Conservation (phyloP, 2,329 filamentous ascomycete genomes). For the Alternaria novae-zelandiae region DNA sequence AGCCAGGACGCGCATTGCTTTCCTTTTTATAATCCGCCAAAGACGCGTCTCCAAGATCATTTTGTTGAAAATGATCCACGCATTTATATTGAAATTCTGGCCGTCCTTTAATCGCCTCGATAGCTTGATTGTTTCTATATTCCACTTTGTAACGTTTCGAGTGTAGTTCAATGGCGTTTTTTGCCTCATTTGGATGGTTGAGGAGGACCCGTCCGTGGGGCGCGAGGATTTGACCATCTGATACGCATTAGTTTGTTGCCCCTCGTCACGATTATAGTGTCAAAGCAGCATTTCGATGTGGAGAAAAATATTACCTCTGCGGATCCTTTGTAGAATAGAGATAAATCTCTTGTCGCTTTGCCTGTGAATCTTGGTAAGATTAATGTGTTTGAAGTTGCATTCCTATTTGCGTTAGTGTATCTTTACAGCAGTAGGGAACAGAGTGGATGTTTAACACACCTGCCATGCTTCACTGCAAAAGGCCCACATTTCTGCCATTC, state of each 20-base stretch:
- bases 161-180: constrained; percentile 56
- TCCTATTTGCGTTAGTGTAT: constrained; percentile 31
- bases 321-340: constrained; percentile 61
- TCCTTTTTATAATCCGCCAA: constrained; percentile 14
- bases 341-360: constrained; percentile 64
- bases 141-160: constrained; percentile 27
- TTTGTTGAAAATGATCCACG: constrained; percentile 54
- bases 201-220: constrained; percentile 54
- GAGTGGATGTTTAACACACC: constrained; percentile 9
- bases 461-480: constrained; percentile 64
- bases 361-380: constrained; percentile 63
- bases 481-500: constrained; percentile 65
- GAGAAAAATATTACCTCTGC: constrained; percentile 51
- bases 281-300: background rate
- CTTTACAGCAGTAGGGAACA: background rate
- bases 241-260: background rate
- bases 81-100: constrained; percentile 35
- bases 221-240: constrained; percentile 35
- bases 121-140: too few relatives aligned
- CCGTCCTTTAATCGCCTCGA: too few relatives aligned
- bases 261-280: background rate
- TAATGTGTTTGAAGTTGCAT: constrained; percentile 61
- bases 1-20: background rate
- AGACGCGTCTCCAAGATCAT: constrained; percentile 28
- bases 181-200: constrained; percentile 52